Conservation (phyloP, 2,329 filamentous ascomycete species). For the Eutypella sp. region DNA sequence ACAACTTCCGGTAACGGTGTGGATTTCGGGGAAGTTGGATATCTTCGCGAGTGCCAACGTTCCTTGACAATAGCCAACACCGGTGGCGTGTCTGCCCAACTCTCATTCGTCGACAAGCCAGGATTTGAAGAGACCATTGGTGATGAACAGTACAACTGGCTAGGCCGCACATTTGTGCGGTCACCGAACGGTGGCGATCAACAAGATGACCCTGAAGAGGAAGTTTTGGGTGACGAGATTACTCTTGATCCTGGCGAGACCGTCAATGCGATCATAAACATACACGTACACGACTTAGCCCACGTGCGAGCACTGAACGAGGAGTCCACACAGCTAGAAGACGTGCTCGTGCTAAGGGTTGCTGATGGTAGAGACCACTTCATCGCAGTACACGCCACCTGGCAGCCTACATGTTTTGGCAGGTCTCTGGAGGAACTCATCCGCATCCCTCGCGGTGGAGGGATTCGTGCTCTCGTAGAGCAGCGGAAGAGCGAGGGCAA, state of each 20-base stretch:
- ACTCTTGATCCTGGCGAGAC: constrained; percentile 83
- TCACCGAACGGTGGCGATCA: constrained; percentile 3
- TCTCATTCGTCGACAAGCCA: constrained; percentile 74
- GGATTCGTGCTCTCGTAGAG: constrained; percentile 54
- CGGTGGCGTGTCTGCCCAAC: constrained; percentile 71
- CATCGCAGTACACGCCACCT: constrained; percentile 70
- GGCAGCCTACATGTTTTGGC: constrained; percentile 78
- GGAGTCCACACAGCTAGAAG: constrained; percentile 62
- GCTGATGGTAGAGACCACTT: constrained; percentile 86
- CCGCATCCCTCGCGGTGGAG: constrained; percentile 67
- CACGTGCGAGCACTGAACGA: constrained; percentile 70
- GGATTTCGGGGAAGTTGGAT: constrained; percentile 73
- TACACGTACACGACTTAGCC: constrained; percentile 58
- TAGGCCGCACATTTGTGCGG: constrained; percentile 18
- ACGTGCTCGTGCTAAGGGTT: constrained; percentile 83
- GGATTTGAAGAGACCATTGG: constrained; percentile 34
- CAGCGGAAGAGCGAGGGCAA: constrained; percentile 23
- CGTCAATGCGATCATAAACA: constrained; percentile 61
- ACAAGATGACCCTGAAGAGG: constrained; percentile 15
- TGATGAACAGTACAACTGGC: constrained; percentile 18
- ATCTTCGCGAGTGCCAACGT: constrained; percentile 59
- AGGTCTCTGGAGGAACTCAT: constrained; percentile 86
- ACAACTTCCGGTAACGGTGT: constrained; percentile 53
- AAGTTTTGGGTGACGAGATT: constrained; percentile 43
- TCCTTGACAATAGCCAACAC: constrained; percentile 88